phyloP scores from a whole-genome alignment of 202 grass and related monocot species.

The Brachypodium distachyon region DNA sequence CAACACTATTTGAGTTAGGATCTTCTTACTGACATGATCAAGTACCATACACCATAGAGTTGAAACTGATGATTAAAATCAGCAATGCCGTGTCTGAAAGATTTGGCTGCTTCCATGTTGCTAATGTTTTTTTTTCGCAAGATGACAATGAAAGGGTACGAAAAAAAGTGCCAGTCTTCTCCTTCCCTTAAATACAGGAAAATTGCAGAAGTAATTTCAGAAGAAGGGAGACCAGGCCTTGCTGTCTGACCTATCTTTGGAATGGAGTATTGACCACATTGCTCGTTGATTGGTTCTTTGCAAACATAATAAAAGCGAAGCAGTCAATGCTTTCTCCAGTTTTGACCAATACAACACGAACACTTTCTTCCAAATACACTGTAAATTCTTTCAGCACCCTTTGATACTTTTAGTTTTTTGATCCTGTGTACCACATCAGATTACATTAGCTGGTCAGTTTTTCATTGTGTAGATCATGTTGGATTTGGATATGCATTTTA shows the following conservation, averaged over 20 bases:
- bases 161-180: not conserved
- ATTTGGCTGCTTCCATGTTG: not conserved
- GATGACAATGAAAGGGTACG: not conserved
- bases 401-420: not conserved
- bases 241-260: conserved; percentile 18
- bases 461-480: not conserved
- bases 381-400: not conserved
- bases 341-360: not conserved
- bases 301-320: not conserved
- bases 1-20: not conserved
- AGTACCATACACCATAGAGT: not conserved
- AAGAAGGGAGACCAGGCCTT: conserved; percentile 29
- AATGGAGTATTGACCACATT: conserved; percentile 14
- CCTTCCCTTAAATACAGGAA: conserved; percentile 18
- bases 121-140: not conserved
- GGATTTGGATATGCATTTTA: too few species aligned
- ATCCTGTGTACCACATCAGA: too few species aligned
- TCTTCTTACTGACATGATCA: not conserved
- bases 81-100: not conserved
- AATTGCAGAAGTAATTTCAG: conserved; percentile 26
- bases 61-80: not conserved
- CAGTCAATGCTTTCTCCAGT: not conserved
- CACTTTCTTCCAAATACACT: not conserved
- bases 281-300: not conserved
- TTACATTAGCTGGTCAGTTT: not conserved